These are phyloP conservation scores for Lobosporangium transversale DNA, from an alignment of 192 early-diverging fungal species.

Conservation along the genomic window DNA sequence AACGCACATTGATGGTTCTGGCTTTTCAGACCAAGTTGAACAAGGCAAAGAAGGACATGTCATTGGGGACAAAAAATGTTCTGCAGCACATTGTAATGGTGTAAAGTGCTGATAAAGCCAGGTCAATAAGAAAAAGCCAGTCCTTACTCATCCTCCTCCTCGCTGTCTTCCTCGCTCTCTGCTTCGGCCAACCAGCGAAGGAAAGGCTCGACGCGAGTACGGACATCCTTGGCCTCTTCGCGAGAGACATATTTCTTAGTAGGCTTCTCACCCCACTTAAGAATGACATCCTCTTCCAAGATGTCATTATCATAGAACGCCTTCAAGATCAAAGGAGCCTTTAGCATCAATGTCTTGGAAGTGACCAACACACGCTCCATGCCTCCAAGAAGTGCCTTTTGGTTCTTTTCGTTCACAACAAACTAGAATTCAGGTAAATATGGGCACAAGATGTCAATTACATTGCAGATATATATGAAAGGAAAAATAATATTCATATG, in stretches of 20 bases:
- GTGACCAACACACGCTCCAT: slow-evolving; percentile 80
- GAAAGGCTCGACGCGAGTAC: slow-evolving; percentile 88
- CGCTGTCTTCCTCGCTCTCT: slow-evolving; percentile 80
- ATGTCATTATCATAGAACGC: slow-evolving; percentile 91
- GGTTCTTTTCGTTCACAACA: slow-evolving; percentile 81
- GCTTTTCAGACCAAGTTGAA: too few species aligned
- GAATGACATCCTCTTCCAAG: slow-evolving; percentile 89
- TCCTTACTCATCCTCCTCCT: slow-evolving; percentile 58
- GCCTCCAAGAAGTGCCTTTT: slow-evolving; percentile 90
- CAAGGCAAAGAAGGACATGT: too few species aligned
- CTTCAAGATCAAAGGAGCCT: slow-evolving; percentile 87
- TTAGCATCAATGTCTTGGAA: slow-evolving; percentile 62
- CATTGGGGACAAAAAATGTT: not conserved
- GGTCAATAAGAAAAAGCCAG: not conserved
- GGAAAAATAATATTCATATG: not conserved
- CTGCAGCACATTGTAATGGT: too few species aligned
- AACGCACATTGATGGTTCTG: too few species aligned
- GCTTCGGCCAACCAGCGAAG: slow-evolving; percentile 91
- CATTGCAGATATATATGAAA: not conserved
- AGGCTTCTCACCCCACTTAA: slow-evolving; percentile 90
- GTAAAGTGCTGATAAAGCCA: not conserved
- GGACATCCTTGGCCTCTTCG: slow-evolving; percentile 82
- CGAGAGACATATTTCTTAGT: slow-evolving; percentile 81
- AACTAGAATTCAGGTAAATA: slow-evolving; percentile 65
- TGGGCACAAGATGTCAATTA: not conserved